These are phyloP conservation scores for Wickerhamomyces pijperi DNA, from an alignment of 805 yeast genomes.

Conservation along the genomic window DNA sequence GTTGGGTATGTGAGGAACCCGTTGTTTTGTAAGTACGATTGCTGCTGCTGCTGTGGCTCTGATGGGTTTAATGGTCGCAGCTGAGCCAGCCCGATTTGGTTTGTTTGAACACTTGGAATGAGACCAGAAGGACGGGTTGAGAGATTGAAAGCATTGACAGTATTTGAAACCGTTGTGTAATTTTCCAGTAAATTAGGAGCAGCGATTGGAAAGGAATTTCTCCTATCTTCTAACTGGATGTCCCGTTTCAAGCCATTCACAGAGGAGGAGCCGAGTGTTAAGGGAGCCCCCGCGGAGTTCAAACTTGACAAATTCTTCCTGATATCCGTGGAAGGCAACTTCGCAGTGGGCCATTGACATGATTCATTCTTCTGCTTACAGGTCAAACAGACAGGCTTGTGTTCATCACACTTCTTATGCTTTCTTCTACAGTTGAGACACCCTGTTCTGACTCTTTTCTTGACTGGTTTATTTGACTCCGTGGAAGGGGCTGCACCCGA, in stretches of 20 bases:
- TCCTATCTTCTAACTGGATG: neutral
- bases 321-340: neutral
- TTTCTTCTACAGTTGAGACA: neutral
- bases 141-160: too few species aligned
- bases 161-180: too few species aligned
- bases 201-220: neutral
- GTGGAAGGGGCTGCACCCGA: too few species aligned
- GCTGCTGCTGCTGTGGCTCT: neutral
- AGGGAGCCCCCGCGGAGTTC: neutral
- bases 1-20: too few species aligned
- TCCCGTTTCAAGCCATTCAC: neutral
- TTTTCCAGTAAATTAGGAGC: too few species aligned
- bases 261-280: neutral
- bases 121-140: too few species aligned
- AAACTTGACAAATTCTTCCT: neutral
- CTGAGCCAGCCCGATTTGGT: neutral
- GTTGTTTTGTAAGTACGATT: neutral
- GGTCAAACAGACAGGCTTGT: constrained; percentile 21
- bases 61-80: neutral
- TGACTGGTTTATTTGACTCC: too few species aligned
- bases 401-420: constrained; percentile 19
- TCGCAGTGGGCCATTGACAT: constrained; percentile 9
- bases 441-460: neutral
- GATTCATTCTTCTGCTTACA: constrained; percentile 2
- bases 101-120: neutral